phyloP scores from a whole-genome alignment of 2,329 filamentous ascomycete species.

The Pyrenophora tritici-repentis region DNA sequence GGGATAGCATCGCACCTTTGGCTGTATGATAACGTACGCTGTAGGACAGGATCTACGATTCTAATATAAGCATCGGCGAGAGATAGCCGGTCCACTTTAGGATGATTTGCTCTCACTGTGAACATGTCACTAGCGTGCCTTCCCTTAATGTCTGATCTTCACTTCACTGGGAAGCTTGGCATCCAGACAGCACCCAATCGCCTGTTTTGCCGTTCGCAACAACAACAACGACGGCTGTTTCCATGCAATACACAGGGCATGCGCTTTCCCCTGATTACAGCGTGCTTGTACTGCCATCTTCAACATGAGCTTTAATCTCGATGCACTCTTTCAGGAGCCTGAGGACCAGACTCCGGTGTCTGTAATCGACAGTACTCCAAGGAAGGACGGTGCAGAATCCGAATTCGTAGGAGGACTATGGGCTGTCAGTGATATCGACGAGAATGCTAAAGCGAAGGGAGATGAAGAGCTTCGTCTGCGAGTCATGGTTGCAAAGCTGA shows the following conservation, averaged over 20 bases:
- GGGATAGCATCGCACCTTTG: background rate
- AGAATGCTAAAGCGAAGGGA: no score
- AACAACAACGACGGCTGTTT: background rate
- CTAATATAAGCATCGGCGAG: background rate
- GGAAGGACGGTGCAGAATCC: no score
- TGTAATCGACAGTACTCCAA: no score
- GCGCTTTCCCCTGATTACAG: no score
- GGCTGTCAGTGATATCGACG: no score
- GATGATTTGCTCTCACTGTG: background rate
- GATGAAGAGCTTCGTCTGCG: no score
- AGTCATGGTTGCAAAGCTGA: no score
- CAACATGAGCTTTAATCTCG: slow-evolving; percentile 14
- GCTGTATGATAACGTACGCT: background rate
- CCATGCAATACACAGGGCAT: background rate
- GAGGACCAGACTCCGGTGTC: background rate
- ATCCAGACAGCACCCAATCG: background rate
- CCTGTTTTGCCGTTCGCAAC: background rate
- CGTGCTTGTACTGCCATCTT: background rate
- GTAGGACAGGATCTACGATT: background rate
- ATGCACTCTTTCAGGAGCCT: slow-evolving; percentile 10
- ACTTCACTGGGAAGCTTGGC: background rate
- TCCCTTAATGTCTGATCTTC: background rate
- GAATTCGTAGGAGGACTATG: no score
- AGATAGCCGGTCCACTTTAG: no score
- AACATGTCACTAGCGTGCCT: background rate